phyloP scores from a whole-genome alignment of 2,329 filamentous ascomycete species.

The Calcarisporium arbuscula region DNA sequence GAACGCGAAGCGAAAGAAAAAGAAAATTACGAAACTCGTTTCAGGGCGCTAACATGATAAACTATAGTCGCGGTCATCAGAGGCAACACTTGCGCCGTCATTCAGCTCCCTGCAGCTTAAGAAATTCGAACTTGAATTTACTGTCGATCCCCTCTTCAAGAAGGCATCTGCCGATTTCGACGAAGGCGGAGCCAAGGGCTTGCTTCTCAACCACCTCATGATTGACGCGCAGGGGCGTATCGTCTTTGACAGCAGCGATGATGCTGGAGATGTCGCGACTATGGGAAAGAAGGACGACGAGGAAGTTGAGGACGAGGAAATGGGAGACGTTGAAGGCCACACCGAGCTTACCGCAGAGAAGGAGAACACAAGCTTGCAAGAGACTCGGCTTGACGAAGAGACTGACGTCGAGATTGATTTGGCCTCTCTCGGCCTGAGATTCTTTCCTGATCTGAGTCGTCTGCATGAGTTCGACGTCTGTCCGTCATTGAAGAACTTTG shows the following conservation, averaged over 20 bases:
- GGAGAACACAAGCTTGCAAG: conserved; percentile 37
- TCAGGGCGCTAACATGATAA: too few relatives aligned
- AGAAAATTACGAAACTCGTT: too few relatives aligned
- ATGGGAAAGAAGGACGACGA: conserved; percentile 31
- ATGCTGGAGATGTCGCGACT: conserved; percentile 49
- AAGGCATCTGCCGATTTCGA: conserved; percentile 98
- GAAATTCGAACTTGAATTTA: conserved; percentile 95
- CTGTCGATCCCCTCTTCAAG: conserved; percentile 97
- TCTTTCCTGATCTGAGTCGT: conserved; percentile 73
- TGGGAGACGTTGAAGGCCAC: conserved; percentile 22
- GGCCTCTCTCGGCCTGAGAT: conserved; percentile 64
- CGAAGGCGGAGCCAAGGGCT: conserved; percentile 91
- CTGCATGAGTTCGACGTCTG: conserved; percentile 89
- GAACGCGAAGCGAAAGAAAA: too few relatives aligned
- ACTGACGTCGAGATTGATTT: conserved; percentile 68
- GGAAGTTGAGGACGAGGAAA: conserved; percentile 30
- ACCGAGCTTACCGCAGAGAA: conserved; percentile 28
- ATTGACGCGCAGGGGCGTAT: conserved; percentile 90
- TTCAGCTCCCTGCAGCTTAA: conserved; percentile 88
- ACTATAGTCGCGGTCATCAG: conserved; percentile 78
- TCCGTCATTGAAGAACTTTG: conserved; percentile 88
- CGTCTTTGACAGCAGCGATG: conserved; percentile 97
- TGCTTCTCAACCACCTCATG: conserved; percentile 92
- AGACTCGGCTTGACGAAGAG: conserved; percentile 37
- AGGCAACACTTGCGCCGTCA: conserved; percentile 85